Evolutionary conservation across 257 asterid species (phyloP).

Genomic region (Solanum gandarillasii): DNA sequence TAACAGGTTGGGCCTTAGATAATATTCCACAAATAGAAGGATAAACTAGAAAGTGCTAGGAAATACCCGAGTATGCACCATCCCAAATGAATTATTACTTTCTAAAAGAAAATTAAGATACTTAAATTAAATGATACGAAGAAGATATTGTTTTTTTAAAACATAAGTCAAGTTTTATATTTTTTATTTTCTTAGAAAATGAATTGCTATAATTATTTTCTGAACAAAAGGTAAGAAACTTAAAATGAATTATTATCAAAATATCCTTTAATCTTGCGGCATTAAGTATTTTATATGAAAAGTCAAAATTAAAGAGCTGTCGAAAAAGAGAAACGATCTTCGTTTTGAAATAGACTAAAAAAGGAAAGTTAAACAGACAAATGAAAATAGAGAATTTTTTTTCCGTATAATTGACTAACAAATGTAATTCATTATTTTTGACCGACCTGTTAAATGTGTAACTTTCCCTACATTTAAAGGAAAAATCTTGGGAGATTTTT

Average conservation of each 20-base stretch:
- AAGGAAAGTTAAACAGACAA: rapidly evolving
- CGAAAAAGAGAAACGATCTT: rapidly evolving
- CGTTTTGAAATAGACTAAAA: rapidly evolving
- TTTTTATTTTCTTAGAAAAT: neutral
- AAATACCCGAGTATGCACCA: no score
- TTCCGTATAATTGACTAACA: rapidly evolving
- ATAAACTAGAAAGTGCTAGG: no score
- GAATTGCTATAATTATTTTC: no score
- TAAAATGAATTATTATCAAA: no score
- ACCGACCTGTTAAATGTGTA: neutral
- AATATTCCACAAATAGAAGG: no score
- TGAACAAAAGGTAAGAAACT: neutral
- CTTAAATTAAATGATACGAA: no score
- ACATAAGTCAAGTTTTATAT: neutral
- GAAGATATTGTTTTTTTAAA: neutral
- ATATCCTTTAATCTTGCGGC: rapidly evolving
- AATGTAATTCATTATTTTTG: neutral
- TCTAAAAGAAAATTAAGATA: neutral
- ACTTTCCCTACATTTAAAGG: neutral
- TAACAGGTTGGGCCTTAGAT: no score
- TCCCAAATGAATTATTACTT: no score
- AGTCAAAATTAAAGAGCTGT: no score
- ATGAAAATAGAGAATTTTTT: neutral
- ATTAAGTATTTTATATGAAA: no score
- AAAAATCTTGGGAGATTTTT: neutral